Conservation (phyloP, 495 filamentous ascomycete species). For the Penicillium turbatum region DNA sequence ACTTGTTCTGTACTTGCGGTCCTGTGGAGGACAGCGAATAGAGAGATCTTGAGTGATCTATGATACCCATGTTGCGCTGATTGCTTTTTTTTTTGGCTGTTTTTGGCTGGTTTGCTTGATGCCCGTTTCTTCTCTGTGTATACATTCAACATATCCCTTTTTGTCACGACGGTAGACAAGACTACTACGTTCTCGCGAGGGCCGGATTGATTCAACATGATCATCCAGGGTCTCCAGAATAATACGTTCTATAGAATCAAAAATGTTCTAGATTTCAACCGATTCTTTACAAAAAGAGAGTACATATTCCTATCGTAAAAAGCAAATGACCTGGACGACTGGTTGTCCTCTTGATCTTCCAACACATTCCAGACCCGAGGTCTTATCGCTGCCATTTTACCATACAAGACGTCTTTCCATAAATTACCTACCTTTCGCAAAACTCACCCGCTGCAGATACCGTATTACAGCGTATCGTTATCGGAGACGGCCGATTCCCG, state of each 20-base stretch:
- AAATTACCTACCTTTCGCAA: neutral
- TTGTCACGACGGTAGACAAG: slow-evolving; percentile 14
- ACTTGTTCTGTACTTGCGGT: slow-evolving; percentile 92
- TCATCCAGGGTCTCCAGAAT: neutral
- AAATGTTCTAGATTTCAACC: neutral
- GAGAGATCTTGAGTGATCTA: slow-evolving; percentile 18
- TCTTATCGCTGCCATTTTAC: neutral
- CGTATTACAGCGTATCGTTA: neutral
- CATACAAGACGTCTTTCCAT: slow-evolving; percentile 1
- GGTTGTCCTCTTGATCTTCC: too few species aligned
- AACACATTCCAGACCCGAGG: too few species aligned
- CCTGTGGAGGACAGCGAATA: slow-evolving; percentile 59
- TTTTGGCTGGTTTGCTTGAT: slow-evolving; percentile 9
- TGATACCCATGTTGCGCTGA: slow-evolving; percentile 40
- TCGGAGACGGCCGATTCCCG: slow-evolving; percentile 30
- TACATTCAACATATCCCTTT: slow-evolving; percentile 31
- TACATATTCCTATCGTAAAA: too few species aligned
- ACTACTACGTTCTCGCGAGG: neutral
- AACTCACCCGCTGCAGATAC: slow-evolving; percentile 5
- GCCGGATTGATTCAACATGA: slow-evolving; percentile 20
- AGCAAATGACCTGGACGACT: too few species aligned
- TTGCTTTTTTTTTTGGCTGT: slow-evolving; percentile 8
- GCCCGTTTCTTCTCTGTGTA: slow-evolving; percentile 19
- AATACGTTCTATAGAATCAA: neutral
- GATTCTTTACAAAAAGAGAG: neutral